Conservation (phyloP, 441 rosid genomes). For the Manihot esculenta region DNA sequence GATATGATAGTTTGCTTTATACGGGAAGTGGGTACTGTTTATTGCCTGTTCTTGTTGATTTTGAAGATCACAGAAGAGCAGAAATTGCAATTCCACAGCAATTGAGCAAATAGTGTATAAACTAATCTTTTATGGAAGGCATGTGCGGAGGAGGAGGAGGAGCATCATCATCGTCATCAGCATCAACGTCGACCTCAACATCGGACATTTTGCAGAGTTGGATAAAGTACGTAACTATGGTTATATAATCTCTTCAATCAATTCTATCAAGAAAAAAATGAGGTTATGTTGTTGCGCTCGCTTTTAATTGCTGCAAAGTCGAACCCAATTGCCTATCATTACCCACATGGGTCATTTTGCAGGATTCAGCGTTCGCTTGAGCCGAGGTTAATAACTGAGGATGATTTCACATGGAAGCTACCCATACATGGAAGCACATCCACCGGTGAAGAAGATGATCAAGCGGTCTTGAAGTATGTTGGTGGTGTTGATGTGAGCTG, state of each 20-base stretch:
- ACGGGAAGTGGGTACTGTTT: neutral
- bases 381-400: constrained; percentile 49
- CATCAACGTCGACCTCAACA: neutral
- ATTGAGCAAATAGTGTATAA: neutral
- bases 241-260: neutral
- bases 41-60: neutral
- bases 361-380: constrained; percentile 61
- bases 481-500: constrained; percentile 90
- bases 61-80: neutral
- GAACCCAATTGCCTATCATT: neutral
- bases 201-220: constrained; percentile 17
- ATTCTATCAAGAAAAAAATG: neutral
- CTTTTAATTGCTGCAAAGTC: neutral
- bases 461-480: constrained; percentile 51
- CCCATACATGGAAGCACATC: constrained; percentile 13
- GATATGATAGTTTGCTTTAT: neutral
- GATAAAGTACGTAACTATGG: constrained; percentile 7
- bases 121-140: neutral
- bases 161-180: neutral
- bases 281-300: neutral
- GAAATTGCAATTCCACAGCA: neutral
- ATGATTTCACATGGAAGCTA: constrained; percentile 65
- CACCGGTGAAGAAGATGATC: constrained; percentile 15
- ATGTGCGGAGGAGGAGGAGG: neutral
- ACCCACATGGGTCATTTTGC: constrained; percentile 14